Evolutionary conservation across 1,139 yeast genomes (phyloP).

Genomic region (Debaryomyces coudertii): DNA sequence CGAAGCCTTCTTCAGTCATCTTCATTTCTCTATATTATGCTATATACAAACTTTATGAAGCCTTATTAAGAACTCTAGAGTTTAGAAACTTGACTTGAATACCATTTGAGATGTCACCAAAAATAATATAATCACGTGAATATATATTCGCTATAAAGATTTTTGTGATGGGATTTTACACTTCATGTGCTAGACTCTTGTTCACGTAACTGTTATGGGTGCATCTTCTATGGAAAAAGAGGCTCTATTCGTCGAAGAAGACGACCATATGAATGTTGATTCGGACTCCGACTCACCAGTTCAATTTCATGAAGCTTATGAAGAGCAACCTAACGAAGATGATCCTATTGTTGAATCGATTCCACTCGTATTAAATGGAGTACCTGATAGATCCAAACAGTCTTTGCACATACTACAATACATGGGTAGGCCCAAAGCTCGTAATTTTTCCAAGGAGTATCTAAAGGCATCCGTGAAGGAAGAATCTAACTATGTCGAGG

Average conservation of each 20-base stretch:
- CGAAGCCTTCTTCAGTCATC: constrained; percentile 51
- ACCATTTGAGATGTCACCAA: background rate
- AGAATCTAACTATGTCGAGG: constrained; percentile 58
- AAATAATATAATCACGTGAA: constrained; percentile 1
- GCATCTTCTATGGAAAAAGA: constrained; percentile 4
- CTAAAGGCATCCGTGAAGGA: constrained; percentile 63
- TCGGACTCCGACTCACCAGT: constrained; percentile 12
- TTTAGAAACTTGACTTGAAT: background rate
- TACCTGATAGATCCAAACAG: constrained; percentile 11
- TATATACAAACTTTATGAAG: background rate
- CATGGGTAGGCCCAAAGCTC: constrained; percentile 63
- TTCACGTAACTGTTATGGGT: constrained; percentile 1
- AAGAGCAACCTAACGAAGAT: constrained; percentile 39
- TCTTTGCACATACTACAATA: constrained; percentile 59
- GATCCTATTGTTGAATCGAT: constrained; percentile 81
- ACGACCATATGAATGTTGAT: constrained; percentile 16
- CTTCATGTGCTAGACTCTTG: background rate
- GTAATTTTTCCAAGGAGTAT: constrained; percentile 48
- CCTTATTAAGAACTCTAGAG: background rate
- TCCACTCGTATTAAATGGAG: constrained; percentile 51
- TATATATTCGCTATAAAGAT: background rate
- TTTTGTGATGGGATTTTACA: constrained; percentile 2
- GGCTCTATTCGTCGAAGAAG: constrained; percentile 20
- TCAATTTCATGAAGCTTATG: constrained; percentile 16
- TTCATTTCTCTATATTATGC: background rate